Evolutionary conservation across 108 stramenopile species (phyloP).

Genomic region (Cyclostephanos tholiformis): DNA sequence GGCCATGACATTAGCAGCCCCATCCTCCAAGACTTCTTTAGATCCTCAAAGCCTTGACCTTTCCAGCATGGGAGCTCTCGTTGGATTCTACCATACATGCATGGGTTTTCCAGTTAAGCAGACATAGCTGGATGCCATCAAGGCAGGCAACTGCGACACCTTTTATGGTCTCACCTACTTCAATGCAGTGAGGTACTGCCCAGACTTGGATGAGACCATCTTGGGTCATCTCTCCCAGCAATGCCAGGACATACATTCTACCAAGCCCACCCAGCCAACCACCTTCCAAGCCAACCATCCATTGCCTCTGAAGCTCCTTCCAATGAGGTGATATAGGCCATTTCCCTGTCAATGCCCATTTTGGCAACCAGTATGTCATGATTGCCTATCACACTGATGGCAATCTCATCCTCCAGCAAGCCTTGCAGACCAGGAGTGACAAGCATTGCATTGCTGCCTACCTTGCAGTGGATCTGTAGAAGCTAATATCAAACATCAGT

Average conservation of each 20-base stretch:
- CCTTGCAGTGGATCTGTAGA: no score
- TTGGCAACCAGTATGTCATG: no score
- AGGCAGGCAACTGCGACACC: conserved; percentile 19
- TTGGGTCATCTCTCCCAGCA: conserved; percentile 14
- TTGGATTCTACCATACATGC: conserved; percentile 13
- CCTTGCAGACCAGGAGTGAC: no score
- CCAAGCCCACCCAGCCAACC: conserved; percentile 25
- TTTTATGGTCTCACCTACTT: conserved; percentile 18
- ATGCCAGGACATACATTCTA: conserved; percentile 11
- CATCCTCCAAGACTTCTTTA: no score
- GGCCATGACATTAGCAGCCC: no score
- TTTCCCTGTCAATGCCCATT: background rate
- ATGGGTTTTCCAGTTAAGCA: conserved; percentile 22
- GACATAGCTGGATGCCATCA: no score
- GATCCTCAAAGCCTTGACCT: background rate
- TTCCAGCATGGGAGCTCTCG: conserved; percentile 8
- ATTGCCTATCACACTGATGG: no score
- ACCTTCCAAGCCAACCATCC: background rate
- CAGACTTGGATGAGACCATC: conserved; percentile 1
- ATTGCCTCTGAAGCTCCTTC: background rate
- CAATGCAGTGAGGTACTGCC: conserved; percentile 24
- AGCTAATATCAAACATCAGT: no score
- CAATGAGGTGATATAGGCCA: conserved; percentile 7
- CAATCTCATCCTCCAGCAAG: no score
- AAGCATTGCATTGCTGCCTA: no score